phyloP scores from a whole-genome alignment of 768 basidiomycete species.

The Sarcodon sp. region DNA sequence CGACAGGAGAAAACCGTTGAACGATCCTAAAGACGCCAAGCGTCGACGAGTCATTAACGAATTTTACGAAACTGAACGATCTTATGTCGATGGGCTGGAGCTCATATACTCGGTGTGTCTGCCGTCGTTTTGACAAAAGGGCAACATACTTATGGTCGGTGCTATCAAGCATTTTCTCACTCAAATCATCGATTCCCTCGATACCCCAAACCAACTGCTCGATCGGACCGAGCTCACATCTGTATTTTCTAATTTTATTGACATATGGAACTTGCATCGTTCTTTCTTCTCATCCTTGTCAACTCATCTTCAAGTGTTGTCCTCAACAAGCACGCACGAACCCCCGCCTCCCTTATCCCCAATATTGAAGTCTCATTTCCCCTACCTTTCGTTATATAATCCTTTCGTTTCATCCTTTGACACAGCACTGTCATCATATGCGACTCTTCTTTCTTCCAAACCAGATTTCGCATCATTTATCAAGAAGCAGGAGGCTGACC shows the following conservation, averaged over 20 bases:
- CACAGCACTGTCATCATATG: conserved; percentile 43
- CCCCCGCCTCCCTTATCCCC: conserved; percentile 32
- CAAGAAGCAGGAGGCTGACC: conserved; percentile 50
- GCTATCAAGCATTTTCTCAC: conserved; percentile 62
- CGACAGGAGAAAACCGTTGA: conserved; percentile 25
- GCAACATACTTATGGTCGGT: neutral
- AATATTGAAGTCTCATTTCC: conserved; percentile 69
- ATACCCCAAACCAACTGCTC: conserved; percentile 55
- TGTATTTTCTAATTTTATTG: conserved; percentile 81
- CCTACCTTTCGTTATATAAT: conserved; percentile 78
- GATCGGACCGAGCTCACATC: conserved; percentile 55
- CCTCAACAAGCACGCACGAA: conserved; percentile 5
- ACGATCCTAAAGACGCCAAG: conserved; percentile 40
- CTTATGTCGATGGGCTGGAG: conserved; percentile 73
- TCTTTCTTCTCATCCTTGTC: conserved; percentile 56
- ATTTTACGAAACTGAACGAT: conserved; percentile 70
- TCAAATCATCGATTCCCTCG: conserved; percentile 67
- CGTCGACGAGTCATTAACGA: conserved; percentile 64
- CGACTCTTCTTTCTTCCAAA: conserved; percentile 40
- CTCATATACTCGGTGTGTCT: conserved; percentile 63
- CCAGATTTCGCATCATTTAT: conserved; percentile 52
- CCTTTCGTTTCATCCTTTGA: conserved; percentile 78
- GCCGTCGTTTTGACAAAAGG: neutral
- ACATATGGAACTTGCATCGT: conserved; percentile 83
- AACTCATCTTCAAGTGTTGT: conserved; percentile 22